Evolutionary conservation across 1,284 basidiomycete species (phyloP), one percentile per base, ranked within the genome.

Genomic region (Mycena citricolor): DNA sequence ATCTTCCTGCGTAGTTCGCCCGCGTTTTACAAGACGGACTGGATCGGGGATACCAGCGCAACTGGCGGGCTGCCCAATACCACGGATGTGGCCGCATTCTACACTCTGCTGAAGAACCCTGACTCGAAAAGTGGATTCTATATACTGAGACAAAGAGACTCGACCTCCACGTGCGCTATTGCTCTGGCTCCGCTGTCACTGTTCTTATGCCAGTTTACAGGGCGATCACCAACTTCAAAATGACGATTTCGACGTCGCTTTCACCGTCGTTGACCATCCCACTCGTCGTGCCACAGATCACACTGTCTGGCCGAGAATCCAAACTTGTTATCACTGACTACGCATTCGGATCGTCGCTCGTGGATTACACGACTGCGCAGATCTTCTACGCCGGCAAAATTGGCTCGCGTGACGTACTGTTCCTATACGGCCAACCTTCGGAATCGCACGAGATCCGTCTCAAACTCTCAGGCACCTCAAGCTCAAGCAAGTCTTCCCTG

Each of bases 11-110:
- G 86, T 24, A 84, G 79, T 55, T 83, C 85, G 4, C 81, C 79
- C 0, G 79, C 83, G 29, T 86, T 90, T 61, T 80, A 81, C 62
- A 86, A 87, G 64, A 90, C 88, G 0, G 75, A 88, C 51, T 78
- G 79, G 71, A 67, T 89, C 22, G 80, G 79, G 1, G 76, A 88
- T 51, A n/a, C n/a, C n/a, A 72, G 77, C 28, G 74, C 68, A 23
- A n/a, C n/a, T n/a, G n/a, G n/a, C n/a, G 75, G 75, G n/a, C 68
- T 75, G 2, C 67, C 74, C 5, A 64, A 63, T 1, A 68, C 79
- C 12, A 74, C 73, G 8, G 47, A 77, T 30, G 53, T 73, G 1
- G 69, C 66, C 3, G 76, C 72, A 2, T 86, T 83, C 53, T 74
- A 76, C 11, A 86, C 84, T 0, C 60, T 79, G 22, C 63, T 90